Base-by-base conservation (phyloP, 83 land plant genomes). In the Thuja plicata region DNA sequence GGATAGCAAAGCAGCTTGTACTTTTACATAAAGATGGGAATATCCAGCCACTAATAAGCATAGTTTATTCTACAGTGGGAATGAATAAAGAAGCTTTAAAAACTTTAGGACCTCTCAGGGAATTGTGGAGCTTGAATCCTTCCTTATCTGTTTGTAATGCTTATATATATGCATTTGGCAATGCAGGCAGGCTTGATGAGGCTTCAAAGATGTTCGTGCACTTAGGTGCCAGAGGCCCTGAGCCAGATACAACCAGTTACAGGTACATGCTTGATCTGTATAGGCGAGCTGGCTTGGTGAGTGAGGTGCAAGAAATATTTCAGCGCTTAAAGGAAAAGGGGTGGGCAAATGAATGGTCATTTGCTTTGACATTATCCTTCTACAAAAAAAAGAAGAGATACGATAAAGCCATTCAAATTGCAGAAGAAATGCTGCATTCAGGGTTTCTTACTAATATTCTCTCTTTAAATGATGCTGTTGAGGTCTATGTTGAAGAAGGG, bases 211-310 rank as follows among this genome's bases (percentile, higher is more conserved):
- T 91, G 48, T 91, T 88, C 57, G 17, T 87, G 62, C 73, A 66
- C 35, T 62, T 91, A 88, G 32, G 87, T 30, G 15, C 86, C 15
- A 62, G 57, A 32, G 91, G 88, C 9, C 40, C 74, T 66, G 80
- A 50, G 27, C 88, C 82, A 52, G 83, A 91, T 86, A 19, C 40
- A 48, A 84, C 48, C 12, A 89, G 86, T 35, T 91, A 48, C 86
- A 74, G 54, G 17, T 93, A 93, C 71, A 94, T 97, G 96, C 92
- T 97, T 71, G 93, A 92, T 76, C 91, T 97, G 32, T 97, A 96
- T 86, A 88, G 92, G 66, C 94, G 91, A 35, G 88, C 89, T 41
- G 88, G 89, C 1, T 92, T 94, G 96, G 88, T 94, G n/a, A 88
- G 57, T 45, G 87, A 93, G 84, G 99, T 99, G 46, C 92, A 93